Evolutionary conservation across 225 moss, liverwort and hornwort genomes (phyloP).

Genomic region (Marchantia polymorpha): DNA sequence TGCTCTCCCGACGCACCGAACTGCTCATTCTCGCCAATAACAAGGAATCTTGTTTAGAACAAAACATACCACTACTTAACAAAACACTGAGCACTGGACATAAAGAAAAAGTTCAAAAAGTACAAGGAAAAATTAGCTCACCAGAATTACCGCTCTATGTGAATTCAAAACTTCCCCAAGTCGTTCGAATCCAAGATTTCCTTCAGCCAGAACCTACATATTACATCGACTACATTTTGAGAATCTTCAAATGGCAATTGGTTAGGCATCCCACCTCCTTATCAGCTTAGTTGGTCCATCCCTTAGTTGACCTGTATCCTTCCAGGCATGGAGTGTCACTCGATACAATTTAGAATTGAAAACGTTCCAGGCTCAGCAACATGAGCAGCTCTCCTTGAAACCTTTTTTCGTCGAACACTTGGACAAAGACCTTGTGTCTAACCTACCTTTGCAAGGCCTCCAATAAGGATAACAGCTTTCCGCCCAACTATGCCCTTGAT

Average conservation of each 20-base stretch:
- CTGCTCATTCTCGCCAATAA: constrained; percentile 27
- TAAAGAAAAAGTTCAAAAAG: neutral
- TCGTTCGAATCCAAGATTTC: constrained; percentile 63
- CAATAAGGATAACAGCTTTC: constrained; percentile 82
- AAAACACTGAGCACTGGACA: neutral
- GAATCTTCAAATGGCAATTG: too few relatives aligned
- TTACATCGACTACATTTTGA: neutral
- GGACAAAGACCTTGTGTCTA: too few relatives aligned
- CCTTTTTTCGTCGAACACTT: too few relatives aligned
- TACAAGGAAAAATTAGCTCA: constrained; percentile 26
- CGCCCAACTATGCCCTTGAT: constrained; percentile 65
- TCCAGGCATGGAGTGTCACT: too few relatives aligned
- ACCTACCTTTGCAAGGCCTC: constrained; percentile 86
- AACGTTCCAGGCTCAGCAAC: too few relatives aligned
- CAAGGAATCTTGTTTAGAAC: neutral
- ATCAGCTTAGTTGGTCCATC: too few relatives aligned
- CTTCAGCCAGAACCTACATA: constrained; percentile 50
- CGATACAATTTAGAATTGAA: too few relatives aligned
- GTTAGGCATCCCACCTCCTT: too few relatives aligned
- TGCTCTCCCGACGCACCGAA: constrained; percentile 91
- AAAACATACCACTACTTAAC: neutral
- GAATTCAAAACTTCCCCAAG: constrained; percentile 54
- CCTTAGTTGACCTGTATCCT: too few relatives aligned
- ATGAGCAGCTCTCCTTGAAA: too few relatives aligned
- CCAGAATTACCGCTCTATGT: constrained; percentile 83